Conservation (phyloP, 1,284 basidiomycete genomes). For the Moesziomyces globuligerus region DNA sequence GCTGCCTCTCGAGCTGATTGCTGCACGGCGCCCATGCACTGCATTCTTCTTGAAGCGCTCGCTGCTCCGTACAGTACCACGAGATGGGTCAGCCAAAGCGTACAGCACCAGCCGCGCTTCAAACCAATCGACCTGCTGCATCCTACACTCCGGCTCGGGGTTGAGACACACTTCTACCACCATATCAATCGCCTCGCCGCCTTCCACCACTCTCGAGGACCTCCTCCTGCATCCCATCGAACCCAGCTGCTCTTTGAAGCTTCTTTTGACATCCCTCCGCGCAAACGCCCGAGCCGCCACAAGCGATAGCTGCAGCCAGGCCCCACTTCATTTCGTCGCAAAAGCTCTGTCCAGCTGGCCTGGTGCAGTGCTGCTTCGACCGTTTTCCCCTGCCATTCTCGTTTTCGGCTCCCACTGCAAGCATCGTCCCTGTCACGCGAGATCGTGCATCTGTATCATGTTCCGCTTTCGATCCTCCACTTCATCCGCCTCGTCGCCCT, state of each 20-base stretch:
- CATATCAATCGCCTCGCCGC: constrained; percentile 9
- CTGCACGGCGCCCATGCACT: too few relatives aligned
- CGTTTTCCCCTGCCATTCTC: too few relatives aligned
- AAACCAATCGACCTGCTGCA: constrained; percentile 26
- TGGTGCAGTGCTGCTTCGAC: background rate
- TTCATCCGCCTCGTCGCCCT: constrained; percentile 16
- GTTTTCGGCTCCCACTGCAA: too few relatives aligned
- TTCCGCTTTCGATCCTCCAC: constrained; percentile 38
- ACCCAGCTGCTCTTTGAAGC: background rate
- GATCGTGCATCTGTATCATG: constrained; percentile 20
- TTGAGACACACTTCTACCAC: constrained; percentile 44
- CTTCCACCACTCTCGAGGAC: background rate
- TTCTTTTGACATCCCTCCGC: background rate
- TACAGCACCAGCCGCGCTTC: too few relatives aligned
- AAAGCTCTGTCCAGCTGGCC: constrained; percentile 7
- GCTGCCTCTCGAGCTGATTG: constrained; percentile 10
- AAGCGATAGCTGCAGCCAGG: background rate
- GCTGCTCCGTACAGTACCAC: too few relatives aligned
- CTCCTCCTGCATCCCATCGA: constrained; percentile 4
- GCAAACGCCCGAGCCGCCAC: background rate
- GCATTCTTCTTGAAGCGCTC: too few relatives aligned
- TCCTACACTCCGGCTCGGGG: constrained; percentile 26
- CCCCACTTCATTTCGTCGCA: background rate
- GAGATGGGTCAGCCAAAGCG: too few relatives aligned
- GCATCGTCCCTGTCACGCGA: constrained; percentile 16